These are phyloP conservation scores for Yarrowia porcina DNA, from an alignment of 805 yeast species.

Conservation along the genomic window DNA sequence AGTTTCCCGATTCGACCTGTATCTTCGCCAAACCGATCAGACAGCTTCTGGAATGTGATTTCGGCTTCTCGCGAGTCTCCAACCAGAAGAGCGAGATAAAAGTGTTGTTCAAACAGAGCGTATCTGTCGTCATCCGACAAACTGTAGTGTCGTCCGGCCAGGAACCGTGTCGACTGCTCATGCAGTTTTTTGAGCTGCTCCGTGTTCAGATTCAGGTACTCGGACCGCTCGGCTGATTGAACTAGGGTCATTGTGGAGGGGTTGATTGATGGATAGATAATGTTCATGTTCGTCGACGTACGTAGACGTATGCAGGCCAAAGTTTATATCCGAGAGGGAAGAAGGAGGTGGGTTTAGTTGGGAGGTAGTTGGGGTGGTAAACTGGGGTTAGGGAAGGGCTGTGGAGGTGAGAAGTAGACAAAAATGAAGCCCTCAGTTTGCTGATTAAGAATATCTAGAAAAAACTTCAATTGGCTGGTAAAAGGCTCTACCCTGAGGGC, in stretches of 20 bases:
- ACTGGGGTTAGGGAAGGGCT: too few relatives aligned
- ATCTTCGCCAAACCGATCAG: constrained; percentile 60
- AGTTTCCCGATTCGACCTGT: constrained; percentile 57
- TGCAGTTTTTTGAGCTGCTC: constrained; percentile 44
- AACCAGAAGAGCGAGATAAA: constrained; percentile 59
- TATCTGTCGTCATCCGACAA: constrained; percentile 46
- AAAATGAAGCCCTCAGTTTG: too few relatives aligned
- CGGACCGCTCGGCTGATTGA: constrained; percentile 23
- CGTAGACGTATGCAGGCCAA: background rate
- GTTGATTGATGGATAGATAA: background rate
- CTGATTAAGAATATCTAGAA: too few relatives aligned
- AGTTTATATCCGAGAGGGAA: background rate
- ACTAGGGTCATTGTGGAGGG: background rate
- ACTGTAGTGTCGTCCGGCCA: constrained; percentile 39
- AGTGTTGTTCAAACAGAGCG: constrained; percentile 66
- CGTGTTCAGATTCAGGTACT: constrained; percentile 51
- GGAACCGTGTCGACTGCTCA: constrained; percentile 42
- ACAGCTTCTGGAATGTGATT: constrained; percentile 55
- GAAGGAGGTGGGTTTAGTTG: background rate
- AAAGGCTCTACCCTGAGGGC: too few relatives aligned
- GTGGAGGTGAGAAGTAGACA: too few relatives aligned
- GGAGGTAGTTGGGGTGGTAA: background rate
- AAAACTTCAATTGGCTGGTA: too few relatives aligned
- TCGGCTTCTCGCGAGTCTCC: constrained; percentile 71
- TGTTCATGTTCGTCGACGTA: background rate